Percentiles rank a stretch among this genome's conserved stretches.
phyloP scores from a whole-genome alignment of 495 filamentous ascomycete genomes.

The Neurospora sp. region DNA sequence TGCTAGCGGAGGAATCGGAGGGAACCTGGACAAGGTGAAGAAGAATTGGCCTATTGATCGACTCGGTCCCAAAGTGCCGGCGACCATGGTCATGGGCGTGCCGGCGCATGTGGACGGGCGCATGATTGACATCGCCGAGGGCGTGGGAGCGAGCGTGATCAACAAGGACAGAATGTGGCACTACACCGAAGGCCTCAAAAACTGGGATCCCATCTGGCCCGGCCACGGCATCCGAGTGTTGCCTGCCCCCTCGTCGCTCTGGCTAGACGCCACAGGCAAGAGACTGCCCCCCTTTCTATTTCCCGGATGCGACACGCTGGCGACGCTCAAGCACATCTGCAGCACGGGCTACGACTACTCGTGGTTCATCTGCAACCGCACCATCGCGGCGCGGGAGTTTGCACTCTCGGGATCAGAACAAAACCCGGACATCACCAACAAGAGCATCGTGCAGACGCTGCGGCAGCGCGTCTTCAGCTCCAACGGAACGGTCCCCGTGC shows the following conservation, averaged over 20 bases:
- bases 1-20: conserved; percentile 39
- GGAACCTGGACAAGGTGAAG: conserved; percentile 41
- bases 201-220: conserved; percentile 45
- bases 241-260: conserved; percentile 41
- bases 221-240: conserved; percentile 41
- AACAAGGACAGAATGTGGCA: conserved; percentile 47
- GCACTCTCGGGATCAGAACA: conserved; percentile 45
- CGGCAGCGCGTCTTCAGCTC: conserved; percentile 34
- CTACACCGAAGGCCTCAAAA: conserved; percentile 43
- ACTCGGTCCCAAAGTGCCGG: conserved; percentile 34
- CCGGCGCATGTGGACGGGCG: conserved; percentile 43
- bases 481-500: conserved; percentile 36
- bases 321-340: conserved; percentile 43
- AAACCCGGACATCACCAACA: conserved; percentile 42
- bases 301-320: conserved; percentile 40
- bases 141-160: conserved; percentile 34
- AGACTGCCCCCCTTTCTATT: conserved; percentile 37
- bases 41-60: conserved; percentile 36
- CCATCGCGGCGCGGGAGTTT: conserved; percentile 42
- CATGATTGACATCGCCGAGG: conserved; percentile 40
- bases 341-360: conserved; percentile 43
- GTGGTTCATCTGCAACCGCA: conserved; percentile 43
- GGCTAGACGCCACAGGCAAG: conserved; percentile 43
- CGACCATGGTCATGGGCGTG: conserved; percentile 40
- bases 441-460: conserved; percentile 37